Percentiles rank a stretch among this genome's conserved stretches.
Conservation (phyloP, 495 filamentous ascomycete genomes). For the Talaromyces trachyspermus region DNA sequence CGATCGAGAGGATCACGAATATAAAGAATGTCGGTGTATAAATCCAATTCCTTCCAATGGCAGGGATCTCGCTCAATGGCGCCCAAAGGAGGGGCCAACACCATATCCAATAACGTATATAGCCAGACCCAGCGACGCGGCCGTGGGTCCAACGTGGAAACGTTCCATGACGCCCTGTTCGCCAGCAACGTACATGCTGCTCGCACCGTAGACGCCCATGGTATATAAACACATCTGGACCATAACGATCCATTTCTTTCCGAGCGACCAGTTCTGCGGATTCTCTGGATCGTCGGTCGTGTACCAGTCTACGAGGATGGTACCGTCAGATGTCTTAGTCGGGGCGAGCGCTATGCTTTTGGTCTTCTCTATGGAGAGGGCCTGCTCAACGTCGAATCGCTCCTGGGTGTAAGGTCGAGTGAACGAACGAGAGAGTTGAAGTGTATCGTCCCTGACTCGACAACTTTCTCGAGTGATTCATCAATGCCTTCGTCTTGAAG, state of each 20-base stretch:
- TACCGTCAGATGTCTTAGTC: slow-evolving; percentile 16
- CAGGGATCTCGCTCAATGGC: slow-evolving; percentile 43
- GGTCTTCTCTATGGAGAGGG: too few relatives aligned
- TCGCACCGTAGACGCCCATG: slow-evolving; percentile 38
- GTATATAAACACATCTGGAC: slow-evolving; percentile 31
- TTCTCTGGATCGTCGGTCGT: slow-evolving; percentile 29
- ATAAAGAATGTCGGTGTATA: slow-evolving; percentile 39
- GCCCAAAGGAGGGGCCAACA: slow-evolving; percentile 38
- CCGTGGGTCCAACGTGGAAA: slow-evolving; percentile 39
- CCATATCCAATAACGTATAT: slow-evolving; percentile 36
- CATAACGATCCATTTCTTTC: slow-evolving; percentile 24
- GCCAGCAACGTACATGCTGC: slow-evolving; percentile 35
- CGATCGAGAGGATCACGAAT: slow-evolving; percentile 45
- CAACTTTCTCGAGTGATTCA: too few relatives aligned
- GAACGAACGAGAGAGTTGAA: too few relatives aligned
- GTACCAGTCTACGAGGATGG: slow-evolving; percentile 30
- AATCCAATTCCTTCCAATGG: slow-evolving; percentile 40
- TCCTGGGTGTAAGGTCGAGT: too few relatives aligned
- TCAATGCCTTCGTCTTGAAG: too few relatives aligned
- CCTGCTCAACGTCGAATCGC: too few relatives aligned
- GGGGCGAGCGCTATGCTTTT: slow-evolving; percentile 21
- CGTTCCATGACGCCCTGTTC: slow-evolving; percentile 22
- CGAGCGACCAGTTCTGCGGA: slow-evolving; percentile 31
- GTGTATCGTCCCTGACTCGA: too few relatives aligned
- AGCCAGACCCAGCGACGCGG: slow-evolving; percentile 41